phyloP scores from a whole-genome alignment of 441 rosid genomes.

The Raphanus hybrid region DNA sequence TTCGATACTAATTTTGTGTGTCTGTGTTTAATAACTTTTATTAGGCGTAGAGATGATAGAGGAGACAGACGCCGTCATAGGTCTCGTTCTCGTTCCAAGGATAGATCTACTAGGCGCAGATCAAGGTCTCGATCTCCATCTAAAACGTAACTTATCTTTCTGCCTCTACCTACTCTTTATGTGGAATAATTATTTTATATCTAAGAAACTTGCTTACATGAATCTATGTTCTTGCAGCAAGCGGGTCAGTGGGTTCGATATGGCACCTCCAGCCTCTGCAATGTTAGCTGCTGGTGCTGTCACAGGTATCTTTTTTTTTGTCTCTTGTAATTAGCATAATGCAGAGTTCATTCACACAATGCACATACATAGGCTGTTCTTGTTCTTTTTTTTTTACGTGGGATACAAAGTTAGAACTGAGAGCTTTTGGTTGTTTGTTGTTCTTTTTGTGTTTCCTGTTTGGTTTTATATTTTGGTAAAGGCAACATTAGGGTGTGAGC shows the following conservation, averaged over 20 bases:
- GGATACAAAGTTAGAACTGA: conserved; percentile 72
- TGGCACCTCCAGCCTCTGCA: conserved; percentile 94
- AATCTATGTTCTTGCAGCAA: conserved; percentile 61
- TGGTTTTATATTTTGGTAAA: conserved; percentile 75
- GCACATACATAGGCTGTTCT: conserved; percentile 43
- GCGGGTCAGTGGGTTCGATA: conserved; percentile 94
- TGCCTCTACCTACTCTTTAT: background rate
- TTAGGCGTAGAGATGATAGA: conserved; percentile 79
- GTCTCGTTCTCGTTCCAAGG: conserved; percentile 65
- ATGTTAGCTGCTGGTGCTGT: conserved; percentile 66
- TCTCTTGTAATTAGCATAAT: conserved; percentile 44
- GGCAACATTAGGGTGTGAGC: conserved; percentile 93
- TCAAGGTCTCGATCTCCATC: conserved; percentile 82
- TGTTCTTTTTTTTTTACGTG: conserved; percentile 46
- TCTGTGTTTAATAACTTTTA: background rate
- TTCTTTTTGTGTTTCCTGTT: conserved; percentile 81
- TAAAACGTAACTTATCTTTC: conserved; percentile 61
- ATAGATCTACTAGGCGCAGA: conserved; percentile 73
- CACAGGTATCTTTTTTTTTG: conserved; percentile 53
- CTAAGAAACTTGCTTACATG: conserved; percentile 17
- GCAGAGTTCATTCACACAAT: conserved; percentile 61
- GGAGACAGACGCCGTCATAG: conserved; percentile 69
- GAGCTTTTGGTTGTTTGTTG: conserved; percentile 68
- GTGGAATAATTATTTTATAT: background rate
- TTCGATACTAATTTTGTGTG: background rate